Evolutionary conservation across 2,329 filamentous ascomycete genomes (phyloP).

Genomic region (Penicillium sp.): DNA sequence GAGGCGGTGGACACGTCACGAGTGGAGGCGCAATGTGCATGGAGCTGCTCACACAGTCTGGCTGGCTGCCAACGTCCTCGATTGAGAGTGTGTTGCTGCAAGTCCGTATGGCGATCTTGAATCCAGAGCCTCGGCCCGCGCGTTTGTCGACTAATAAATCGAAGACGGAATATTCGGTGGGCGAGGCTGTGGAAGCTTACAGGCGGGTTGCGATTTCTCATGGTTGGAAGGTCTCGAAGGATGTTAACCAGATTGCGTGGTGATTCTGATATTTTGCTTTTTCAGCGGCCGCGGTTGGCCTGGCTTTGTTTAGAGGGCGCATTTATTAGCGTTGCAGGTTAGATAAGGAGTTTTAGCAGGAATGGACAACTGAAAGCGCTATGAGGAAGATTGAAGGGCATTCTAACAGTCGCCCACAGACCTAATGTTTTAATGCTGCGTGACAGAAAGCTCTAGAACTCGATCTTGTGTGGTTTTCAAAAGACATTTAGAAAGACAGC

Average conservation of each 20-base stretch:
- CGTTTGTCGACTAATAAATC: constrained; percentile 55
- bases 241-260: constrained; percentile 54
- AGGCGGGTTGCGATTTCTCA: constrained; percentile 67
- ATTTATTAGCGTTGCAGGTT: not conserved
- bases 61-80: constrained; percentile 73
- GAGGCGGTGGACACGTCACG: constrained; percentile 86
- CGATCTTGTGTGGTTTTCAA: too few species aligned
- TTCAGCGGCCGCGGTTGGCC: not conserved
- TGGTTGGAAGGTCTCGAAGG: constrained; percentile 71
- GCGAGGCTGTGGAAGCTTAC: constrained; percentile 75
- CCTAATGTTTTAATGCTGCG: too few species aligned
- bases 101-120: constrained; percentile 74
- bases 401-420: too few species aligned
- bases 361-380: not conserved
- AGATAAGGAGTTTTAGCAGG: not conserved
- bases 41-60: constrained; percentile 79
- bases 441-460: too few species aligned
- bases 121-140: constrained; percentile 69
- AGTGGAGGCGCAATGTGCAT: constrained; percentile 81
- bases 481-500: too few species aligned
- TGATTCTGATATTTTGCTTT: not conserved
- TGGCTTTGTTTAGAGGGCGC: not conserved
- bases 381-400: too few species aligned
- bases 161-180: constrained; percentile 61
- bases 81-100: constrained; percentile 82